Evolutionary conservation across 768 basidiomycete species (phyloP), one percentile per base, ranked within the genome.

Genomic region (Phallus indusiatus): DNA sequence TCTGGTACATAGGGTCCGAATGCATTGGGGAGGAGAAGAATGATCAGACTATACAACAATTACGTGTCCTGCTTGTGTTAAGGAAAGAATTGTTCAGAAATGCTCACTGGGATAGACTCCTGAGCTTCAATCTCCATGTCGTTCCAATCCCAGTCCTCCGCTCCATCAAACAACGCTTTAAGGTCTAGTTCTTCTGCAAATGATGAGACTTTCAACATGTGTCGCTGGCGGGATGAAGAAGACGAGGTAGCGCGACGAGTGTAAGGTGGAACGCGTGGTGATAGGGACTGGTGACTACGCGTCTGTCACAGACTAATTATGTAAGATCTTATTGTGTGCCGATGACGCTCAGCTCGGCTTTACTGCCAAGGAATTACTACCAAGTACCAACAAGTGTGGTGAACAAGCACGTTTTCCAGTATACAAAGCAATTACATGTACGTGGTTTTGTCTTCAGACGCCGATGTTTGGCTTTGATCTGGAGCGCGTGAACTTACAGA

Each of bases 81-180:
- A 14, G 14, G 50, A 5, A 6, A 28, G 1, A 18, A 34, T 17
- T 0, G 14, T 21, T 42, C 35, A 20, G 18, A 46, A 20, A 46
- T 12, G 17, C 52, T 53, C 50, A 61, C 55, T 46, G 81, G 84
- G 59, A 74, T 77, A 2, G 83, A 82, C 1, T 77, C 78, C 47
- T 79, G 61, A 33, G 76, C 75, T 60, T 81, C 79, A 0, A 72
- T 68, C 53, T 76, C 73, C 74, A 79, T 78, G 60, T 82, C 80
- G 34, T 79, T 74, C 80, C 84, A 82, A 63, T 89, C 84, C 83
- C 86, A 86, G 37, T 78, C 73, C 64, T 85, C 86, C 1, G 81
- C 82, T 0, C 85, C 87, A 28, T 84, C 79, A n/a, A 85, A 65
- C 14, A 88, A 73, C 3, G 70, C 66, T 1, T 71, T 66, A 33